phyloP scores from a whole-genome alignment of 208 protist genomes.

The Naegleria fowleri region DNA sequence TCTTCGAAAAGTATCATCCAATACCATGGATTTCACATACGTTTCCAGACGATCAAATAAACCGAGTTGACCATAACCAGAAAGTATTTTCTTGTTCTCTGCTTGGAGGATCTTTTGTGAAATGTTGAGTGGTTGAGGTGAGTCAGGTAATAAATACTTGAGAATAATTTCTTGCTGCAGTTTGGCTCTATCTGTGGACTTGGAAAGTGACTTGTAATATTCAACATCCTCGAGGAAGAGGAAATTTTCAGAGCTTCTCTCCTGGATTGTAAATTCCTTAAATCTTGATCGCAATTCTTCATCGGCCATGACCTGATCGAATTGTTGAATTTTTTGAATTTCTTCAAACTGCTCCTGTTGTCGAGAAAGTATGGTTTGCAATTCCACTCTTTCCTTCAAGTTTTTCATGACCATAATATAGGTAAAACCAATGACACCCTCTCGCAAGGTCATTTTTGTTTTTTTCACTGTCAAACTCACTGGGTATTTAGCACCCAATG shows the following conservation, averaged over 20 bases:
- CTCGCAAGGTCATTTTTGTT: not conserved
- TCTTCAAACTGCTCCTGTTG: not conserved
- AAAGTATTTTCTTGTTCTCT: not conserved
- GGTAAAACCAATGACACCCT: not conserved
- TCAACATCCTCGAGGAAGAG: conserved; percentile 9
- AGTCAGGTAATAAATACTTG: not conserved
- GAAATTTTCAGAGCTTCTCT: not conserved
- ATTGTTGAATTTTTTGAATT: not conserved
- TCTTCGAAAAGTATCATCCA: not conserved
- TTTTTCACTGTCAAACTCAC: not conserved
- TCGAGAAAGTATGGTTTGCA: not conserved
- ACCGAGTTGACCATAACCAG: not conserved
- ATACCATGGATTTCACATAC: not conserved
- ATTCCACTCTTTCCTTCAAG: not conserved
- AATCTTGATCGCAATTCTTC: not conserved
- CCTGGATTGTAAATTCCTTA: not conserved
- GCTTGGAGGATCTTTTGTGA: not conserved
- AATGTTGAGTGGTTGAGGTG: not conserved
- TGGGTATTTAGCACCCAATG: not conserved
- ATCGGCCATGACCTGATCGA: not conserved
- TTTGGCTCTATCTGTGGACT: not conserved
- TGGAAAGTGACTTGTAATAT: not conserved
- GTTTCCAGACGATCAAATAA: not conserved
- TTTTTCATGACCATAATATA: not conserved
- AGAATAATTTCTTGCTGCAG: not conserved